Base-by-base conservation (phyloP, 148 eudicot species). In the Salicornia ramosissima region DNA sequence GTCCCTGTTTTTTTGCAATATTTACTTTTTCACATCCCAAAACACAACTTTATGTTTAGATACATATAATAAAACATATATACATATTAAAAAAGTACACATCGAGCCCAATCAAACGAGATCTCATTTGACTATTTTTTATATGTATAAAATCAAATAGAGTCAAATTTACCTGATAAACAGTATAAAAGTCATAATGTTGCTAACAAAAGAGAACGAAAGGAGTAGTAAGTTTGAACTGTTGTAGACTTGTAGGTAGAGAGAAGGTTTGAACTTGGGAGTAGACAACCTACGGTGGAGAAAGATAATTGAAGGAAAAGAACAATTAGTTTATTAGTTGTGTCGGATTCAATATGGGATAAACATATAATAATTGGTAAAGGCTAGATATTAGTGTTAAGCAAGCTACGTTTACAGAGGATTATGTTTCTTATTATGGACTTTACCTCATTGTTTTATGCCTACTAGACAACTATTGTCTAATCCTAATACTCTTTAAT, bases 371-470 rank as follows among this genome's bases (percentile, higher is more conserved):
- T 30, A 54, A 14, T 46, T 58, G 1, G 45, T 30, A 10, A 67
- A 49, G n/a, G n/a, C 30, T 30, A 26, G 56, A 70, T 65, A 62
- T 69, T 45, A 30, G 28, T 28, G 73, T 52, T 75, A 75, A 75
- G 69, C 55, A 51, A 69, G 45, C 46, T 30, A 40, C 58, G 39
- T 18, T 40, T 33, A 42, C 43, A 4, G 46, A 34, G 31, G 49
- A 30, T 59, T 24, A 42, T 75, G 58, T 69, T 53, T 36, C 59
- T 40, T 75, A 61, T 22, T 3, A 22, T 50, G 63, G 56, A 64
- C 15, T 69, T 62, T 15, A 29, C 21, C 55, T 61, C 64, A 73
- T 69, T 75, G 73, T 75, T 68, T 75, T 69, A 68, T 59, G 78
- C 54, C 54, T 46, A 68, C 69, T 33, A 61, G 25, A 53, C 68